Conservation (phyloP, 1,284 basidiomycete species). For the Taiwanofungus camphoratus region DNA sequence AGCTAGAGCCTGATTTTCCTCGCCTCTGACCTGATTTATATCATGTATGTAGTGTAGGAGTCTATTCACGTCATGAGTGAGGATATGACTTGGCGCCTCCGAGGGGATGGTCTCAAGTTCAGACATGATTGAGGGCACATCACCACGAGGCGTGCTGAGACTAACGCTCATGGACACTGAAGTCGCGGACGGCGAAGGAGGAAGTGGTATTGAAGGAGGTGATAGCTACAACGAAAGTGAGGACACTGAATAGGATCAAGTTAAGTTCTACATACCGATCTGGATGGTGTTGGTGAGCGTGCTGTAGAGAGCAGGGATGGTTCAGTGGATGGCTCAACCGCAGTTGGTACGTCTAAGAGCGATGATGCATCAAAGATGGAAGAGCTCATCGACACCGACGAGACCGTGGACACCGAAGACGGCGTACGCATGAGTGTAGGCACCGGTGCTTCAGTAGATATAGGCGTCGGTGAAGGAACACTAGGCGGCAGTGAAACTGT, state of each 20-base stretch:
- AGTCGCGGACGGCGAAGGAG: slow-evolving; percentile 30
- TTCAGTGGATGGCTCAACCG: slow-evolving; percentile 38
- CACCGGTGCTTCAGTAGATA: slow-evolving; percentile 16
- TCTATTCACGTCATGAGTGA: slow-evolving; percentile 62
- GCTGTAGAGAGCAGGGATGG: slow-evolving; percentile 47
- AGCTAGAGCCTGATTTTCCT: slow-evolving; percentile 55
- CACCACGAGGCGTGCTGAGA: slow-evolving; percentile 57
- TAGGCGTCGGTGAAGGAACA: slow-evolving; percentile 23
- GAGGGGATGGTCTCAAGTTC: slow-evolving; percentile 47
- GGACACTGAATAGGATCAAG: neutral
- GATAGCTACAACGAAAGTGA: slow-evolving; percentile 21
- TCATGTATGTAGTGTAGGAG: slow-evolving; percentile 61
- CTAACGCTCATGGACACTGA: slow-evolving; percentile 50
- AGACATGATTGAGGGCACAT: slow-evolving; percentile 51
- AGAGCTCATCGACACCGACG: slow-evolving; percentile 34
- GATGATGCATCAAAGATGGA: slow-evolving; percentile 32
- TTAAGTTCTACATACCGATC: slow-evolving; percentile 4
- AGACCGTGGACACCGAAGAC: slow-evolving; percentile 36
- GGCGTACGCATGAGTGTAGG: slow-evolving; percentile 30
- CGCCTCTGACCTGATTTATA: slow-evolving; percentile 49
- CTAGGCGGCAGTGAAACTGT: slow-evolving; percentile 24
- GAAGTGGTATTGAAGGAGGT: slow-evolving; percentile 32
- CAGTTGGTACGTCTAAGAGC: slow-evolving; percentile 24
- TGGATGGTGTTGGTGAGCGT: slow-evolving; percentile 14
- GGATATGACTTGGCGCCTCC: slow-evolving; percentile 34